Evolutionary conservation across 768 basidiomycete species (phyloP), one percentile per base, ranked within the genome.

Genomic region (Lepiota brunneoincarnata): DNA sequence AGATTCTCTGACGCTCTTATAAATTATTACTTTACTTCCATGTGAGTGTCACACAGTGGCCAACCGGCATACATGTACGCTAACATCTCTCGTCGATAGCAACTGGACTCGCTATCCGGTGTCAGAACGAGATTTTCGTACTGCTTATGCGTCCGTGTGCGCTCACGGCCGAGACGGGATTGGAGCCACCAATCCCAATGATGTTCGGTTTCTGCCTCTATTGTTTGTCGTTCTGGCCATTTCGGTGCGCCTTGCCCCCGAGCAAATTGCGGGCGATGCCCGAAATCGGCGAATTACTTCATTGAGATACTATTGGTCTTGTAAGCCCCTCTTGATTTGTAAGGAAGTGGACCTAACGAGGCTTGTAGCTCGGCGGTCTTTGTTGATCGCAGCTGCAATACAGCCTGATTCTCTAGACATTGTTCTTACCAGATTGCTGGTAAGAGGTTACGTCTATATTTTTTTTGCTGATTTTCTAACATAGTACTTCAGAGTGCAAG

Each of bases 61-160:
- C 23, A 36, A 18, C n/a, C n/a, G n/a, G n/a, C n/a, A n/a, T 51
- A 47, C 52, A 54, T 35, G 39, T 39, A 28, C 57, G 34, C 43
- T 49, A 54, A 43, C 61, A 51, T 56, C 54, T 42, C 54, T 40
- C 54, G n/a, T 12, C 62, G 31, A 10, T 31, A 92, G 93, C 66
- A 96, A 97, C 64, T 94, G 91, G 85, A 93, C 93, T 18, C 84
- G 93, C 38, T 96, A 96, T 70, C 94, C 93, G 45, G 79, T 96
- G 14, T 91, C 89, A 24, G 93, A 95, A 61, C 77, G 77, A 46
- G 86, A 90, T 57, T 95, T 97, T 65, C 81, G 93, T 37, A 63
- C 76, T 24, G 79, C 88, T 0, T 93, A 89, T 64, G 69, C 77
- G 17, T 84, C 87, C 4, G 72, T 91, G 40, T 80, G 75, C 59